phyloP scores from a whole-genome alignment of 768 basidiomycete species.

The Pleurotus ostreatus region DNA sequence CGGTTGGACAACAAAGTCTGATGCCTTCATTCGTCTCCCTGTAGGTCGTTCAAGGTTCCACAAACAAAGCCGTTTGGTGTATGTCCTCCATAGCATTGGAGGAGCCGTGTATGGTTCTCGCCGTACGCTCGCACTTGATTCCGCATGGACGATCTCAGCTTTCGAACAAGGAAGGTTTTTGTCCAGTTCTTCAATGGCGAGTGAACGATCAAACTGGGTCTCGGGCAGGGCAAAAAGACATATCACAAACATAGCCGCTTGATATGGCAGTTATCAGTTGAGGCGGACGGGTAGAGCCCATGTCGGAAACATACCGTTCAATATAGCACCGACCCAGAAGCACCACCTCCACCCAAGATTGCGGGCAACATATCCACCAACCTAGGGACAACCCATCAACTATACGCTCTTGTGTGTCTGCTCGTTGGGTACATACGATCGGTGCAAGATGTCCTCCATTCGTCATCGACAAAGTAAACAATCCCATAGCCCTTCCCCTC shows the following conservation, averaged over 20 bases:
- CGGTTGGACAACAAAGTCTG: slow-evolving; percentile 28
- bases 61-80: slow-evolving; percentile 25
- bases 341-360: slow-evolving; percentile 39
- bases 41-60: slow-evolving; percentile 25
- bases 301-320: slow-evolving; percentile 23
- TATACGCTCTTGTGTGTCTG: neutral
- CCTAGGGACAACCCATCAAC: slow-evolving; percentile 14
- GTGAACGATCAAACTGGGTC: slow-evolving; percentile 30
- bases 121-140: too few species aligned
- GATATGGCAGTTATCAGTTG: neutral
- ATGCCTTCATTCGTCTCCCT: slow-evolving; percentile 20
- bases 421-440: slow-evolving; percentile 19
- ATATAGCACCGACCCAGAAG: slow-evolving; percentile 39
- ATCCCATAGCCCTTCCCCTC: slow-evolving; percentile 39
- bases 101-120: slow-evolving; percentile 22
- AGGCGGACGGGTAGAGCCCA: neutral
- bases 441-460: slow-evolving; percentile 39
- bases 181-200: too few species aligned
- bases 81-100: slow-evolving; percentile 18
- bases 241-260: slow-evolving; percentile 26
- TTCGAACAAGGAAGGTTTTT: too few species aligned
- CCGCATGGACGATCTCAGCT: too few species aligned
- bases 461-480: slow-evolving; percentile 37
- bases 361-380: slow-evolving; percentile 34
- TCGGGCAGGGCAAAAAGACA: slow-evolving; percentile 37